Evolutionary conservation across 805 yeast genomes (phyloP), one percentile per base, ranked within the genome.

Genomic region (Barnettozyma botsteinii): DNA sequence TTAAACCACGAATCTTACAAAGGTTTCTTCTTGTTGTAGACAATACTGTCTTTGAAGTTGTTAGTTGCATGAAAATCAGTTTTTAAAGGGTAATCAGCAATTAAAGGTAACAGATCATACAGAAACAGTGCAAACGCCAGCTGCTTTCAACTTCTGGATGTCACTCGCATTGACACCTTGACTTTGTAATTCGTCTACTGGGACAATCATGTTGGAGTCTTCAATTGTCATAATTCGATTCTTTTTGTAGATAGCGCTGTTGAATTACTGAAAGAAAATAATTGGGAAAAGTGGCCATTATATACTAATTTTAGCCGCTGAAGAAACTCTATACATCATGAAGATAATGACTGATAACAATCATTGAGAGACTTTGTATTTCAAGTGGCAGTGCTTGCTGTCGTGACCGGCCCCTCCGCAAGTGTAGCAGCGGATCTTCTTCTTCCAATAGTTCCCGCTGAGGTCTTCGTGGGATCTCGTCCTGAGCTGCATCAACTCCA

Each of bases 101-200:
- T 11, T 22, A n/a, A 34, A 19, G 26, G 13, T 56, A 27, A n/a
- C 20, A 10, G 20, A 53, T 49, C 78, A 56, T 61, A 77, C 87
- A 15, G 77, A 70, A 25, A 84, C 74, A 3, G 87, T 79, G 54
- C 73, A 81, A 37, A 79, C 73, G 0, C 91, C 91, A 31, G 78
- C 77, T 3, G 77, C 63, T 55, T 77, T 79, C 46, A 83, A 64
- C 56, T 82, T 83, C 40, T 73, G 73, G 45, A 84, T 75, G 58
- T 84, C 93, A n/a, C 81, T 72, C 4, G 75, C 73, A 46, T 83
- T 77, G 42, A 84, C 79, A 0, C 91, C 91, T 45, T 77, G 76
- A 19, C 76, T 74, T 56, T 82, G 80, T 38, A 74, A 56, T 45
- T 72, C 77, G 42, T 74, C 79, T 2, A 73, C 64, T 11, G 61